Conservation (phyloP, 352 stramenopile genomes). For the Plasmopara viticola region DNA sequence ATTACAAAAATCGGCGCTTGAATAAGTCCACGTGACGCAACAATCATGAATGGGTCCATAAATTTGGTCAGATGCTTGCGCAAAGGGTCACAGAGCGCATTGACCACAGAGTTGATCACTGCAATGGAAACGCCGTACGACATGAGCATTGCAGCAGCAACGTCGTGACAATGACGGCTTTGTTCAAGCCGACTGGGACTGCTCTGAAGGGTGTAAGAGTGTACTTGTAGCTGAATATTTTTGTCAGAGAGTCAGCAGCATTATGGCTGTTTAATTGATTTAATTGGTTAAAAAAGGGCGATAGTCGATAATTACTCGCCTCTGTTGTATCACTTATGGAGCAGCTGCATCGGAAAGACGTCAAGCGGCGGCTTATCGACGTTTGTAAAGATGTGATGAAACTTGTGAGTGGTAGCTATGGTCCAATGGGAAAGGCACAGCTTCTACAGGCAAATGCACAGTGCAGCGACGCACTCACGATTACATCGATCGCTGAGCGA, state of each 20-base stretch:
- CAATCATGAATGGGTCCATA: constrained; percentile 78
- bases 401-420: constrained; percentile 37
- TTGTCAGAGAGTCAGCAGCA: constrained; percentile 15
- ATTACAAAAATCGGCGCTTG: constrained; percentile 65
- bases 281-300: too few relatives aligned
- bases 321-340: neutral
- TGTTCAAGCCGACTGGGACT: neutral
- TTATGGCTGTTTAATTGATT: constrained; percentile 10
- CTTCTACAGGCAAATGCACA: constrained; percentile 43
- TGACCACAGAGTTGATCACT: constrained; percentile 74
- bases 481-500: constrained; percentile 35
- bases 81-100: constrained; percentile 71
- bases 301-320: neutral
- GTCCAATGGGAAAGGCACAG: constrained; percentile 32
- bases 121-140: constrained; percentile 68
- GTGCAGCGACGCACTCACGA: constrained; percentile 38
- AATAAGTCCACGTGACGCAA: constrained; percentile 58
- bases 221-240: neutral
- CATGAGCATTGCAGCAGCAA: constrained; percentile 34
- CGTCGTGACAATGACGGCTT: neutral
- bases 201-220: neutral
- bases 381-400: constrained; percentile 26
- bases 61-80: constrained; percentile 81
- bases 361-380: constrained; percentile 24
- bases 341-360: constrained; percentile 14